Evolutionary conservation across 352 stramenopile genomes (phyloP), one percentile per base, ranked within the genome.

Genomic region (Peronospora farinosa): DNA sequence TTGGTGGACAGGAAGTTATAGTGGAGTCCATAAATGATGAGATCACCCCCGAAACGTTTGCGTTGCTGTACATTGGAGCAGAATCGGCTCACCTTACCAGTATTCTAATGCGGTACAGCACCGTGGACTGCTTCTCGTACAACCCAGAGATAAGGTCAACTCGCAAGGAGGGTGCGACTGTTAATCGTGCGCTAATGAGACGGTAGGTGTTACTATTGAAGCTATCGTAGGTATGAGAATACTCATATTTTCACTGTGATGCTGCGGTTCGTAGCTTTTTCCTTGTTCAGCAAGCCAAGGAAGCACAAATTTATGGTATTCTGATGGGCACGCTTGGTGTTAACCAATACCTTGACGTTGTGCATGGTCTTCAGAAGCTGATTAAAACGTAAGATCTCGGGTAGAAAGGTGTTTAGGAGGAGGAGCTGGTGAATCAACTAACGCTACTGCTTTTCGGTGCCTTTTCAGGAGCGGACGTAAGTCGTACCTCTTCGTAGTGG

Each of bases 401-500:
- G 19, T 27, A 39, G 33, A 39, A 39, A 23, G 7, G 12, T 41
- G 16, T 13, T 25, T 25, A 17, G 16, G 3, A n/a, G 16, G 3
- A n/a, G 23, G 19, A 25, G 17, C 17, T 46, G n/a, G 17, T 13
- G 25, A 2, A 40, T 41, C 5, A 37, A 44, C 19, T 17, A 36
- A 40, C 12, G 21, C 25, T 71, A 32, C 58, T 19, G 1, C 12
- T 13, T 38, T 0, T 35, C n/a, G n/a, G 39, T 55, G 30, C 47
- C 38, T 13, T 35, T 56, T 40, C 54, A 97, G 78, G 65, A 94
- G 70, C 23, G 91, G 92, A 13, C 86, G 92, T 42, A 96, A 97
- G 54, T 95, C 83, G 38, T 99, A 99, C 57, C 82, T 95, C 21
- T 98, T 99, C 65, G 84, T 96, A 10, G 92, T 99, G 19, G 96